These are phyloP conservation scores for Coniochaeta prunicola DNA, from an alignment of 2,329 filamentous ascomycete genomes.

Conservation along the genomic window DNA sequence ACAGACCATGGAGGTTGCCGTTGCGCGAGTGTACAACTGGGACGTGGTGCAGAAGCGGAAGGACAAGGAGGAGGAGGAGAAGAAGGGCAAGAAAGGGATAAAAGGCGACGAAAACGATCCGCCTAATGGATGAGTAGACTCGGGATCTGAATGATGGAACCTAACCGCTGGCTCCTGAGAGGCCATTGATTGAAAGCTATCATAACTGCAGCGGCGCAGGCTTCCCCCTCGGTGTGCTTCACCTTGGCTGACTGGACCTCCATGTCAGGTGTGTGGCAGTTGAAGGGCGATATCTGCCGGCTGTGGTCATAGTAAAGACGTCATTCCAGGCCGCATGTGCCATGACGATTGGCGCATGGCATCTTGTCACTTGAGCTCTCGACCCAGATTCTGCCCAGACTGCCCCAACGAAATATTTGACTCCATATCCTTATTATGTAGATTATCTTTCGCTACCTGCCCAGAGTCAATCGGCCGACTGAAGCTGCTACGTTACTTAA, in stretches of 20 bases:
- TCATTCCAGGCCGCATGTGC: conserved; percentile 1
- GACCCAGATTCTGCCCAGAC: neutral
- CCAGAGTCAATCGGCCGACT: neutral
- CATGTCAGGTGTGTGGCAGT: conserved; percentile 3
- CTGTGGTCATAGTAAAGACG: conserved; percentile 1
- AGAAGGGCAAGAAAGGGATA: conserved; percentile 27
- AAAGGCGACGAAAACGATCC: conserved; percentile 29
- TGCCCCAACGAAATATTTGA: no score
- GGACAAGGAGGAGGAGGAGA: conserved; percentile 64
- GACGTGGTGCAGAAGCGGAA: conserved; percentile 94
- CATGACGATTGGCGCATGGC: conserved; percentile 5
- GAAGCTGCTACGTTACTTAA: no score
- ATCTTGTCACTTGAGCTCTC: neutral
- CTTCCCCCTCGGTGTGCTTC: neutral
- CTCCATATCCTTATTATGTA: no score
- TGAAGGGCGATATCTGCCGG: conserved; percentile 3
- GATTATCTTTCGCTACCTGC: no score
- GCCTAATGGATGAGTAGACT: conserved; percentile 19
- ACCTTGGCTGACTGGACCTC: neutral
- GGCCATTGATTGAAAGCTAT: neutral
- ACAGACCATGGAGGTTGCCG: conserved; percentile 94
- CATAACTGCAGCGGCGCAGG: neutral
- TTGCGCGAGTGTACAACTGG: conserved; percentile 98
- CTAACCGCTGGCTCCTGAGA: neutral
- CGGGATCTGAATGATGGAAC: neutral